Conservation (phyloP, 305 asterid genomes). For the Striga hermonthica region DNA sequence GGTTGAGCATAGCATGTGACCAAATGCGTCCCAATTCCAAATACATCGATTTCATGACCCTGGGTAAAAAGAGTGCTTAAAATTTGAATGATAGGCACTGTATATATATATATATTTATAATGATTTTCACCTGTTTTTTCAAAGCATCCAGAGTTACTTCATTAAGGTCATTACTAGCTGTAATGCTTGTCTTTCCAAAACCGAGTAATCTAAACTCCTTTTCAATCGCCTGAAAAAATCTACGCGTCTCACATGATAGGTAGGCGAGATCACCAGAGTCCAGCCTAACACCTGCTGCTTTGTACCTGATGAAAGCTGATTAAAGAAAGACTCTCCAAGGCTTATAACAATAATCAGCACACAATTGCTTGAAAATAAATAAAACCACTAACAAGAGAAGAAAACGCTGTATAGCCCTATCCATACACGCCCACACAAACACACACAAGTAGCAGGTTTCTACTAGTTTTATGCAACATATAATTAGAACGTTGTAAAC, state of each 20-base stretch:
- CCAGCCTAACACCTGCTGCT: slow-evolving; percentile 86
- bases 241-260: slow-evolving; percentile 76
- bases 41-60: slow-evolving; percentile 98
- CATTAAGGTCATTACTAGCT: slow-evolving; percentile 97
- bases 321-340: too few relatives aligned
- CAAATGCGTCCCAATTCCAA: slow-evolving; percentile 94
- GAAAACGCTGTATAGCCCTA: too few relatives aligned
- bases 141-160: slow-evolving; percentile 92
- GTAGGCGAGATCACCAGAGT: slow-evolving; percentile 99
- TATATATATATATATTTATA: neutral
- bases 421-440: too few relatives aligned
- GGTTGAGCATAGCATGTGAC: slow-evolving; percentile 98
- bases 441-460: too few relatives aligned
- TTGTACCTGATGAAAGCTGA: slow-evolving; percentile 58
- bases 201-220: slow-evolving; percentile 62
- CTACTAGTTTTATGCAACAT: too few relatives aligned
- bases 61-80: slow-evolving; percentile 35
- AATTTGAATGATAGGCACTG: neutral
- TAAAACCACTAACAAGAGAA: too few relatives aligned
- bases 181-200: slow-evolving; percentile 77
- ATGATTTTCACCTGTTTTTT: slow-evolving; percentile 78
- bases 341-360: too few relatives aligned
- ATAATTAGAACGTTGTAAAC: too few relatives aligned
- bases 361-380: too few relatives aligned
- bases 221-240: slow-evolving; percentile 67